Base-by-base conservation (phyloP, 2,329 filamentous ascomycete genomes). In the Phaeosphaeriaceae sp. region DNA sequence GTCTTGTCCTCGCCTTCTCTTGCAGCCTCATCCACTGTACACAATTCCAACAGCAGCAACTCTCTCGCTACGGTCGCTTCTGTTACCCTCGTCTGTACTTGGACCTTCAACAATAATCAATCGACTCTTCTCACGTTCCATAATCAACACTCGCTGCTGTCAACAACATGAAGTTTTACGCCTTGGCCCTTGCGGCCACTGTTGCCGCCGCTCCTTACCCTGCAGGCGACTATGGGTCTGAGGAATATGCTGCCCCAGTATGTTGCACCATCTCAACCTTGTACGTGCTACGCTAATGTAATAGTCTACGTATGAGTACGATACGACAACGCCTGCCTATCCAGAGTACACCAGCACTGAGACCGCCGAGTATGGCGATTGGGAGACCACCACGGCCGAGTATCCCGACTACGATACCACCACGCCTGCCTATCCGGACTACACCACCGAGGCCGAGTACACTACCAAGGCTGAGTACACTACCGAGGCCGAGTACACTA, bases 21-120 rank as follows among this genome's bases (percentile, higher is more conserved):
- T 33, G 31, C 24, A 50, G 62, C 40, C 54, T 61, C 58, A 65
- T 51, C 60, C 45, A 42, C 51, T 48, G 64, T 61, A 62, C 60
- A 63, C 61, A 63, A 62, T 62, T 59, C 53, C 45, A 25, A 55
- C 64, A 70, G 60, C 44, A 65, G 71, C 63, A 76, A 69, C 74
- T 77, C 74, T 65, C 69, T 76, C 74, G 73, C 70, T 77, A 77
- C 70, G 74, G 74, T 75, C 75, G 63, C 69, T 65, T 15, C 60
- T 74, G 60, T 66, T 49, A 61, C 67, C 61, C 65, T 71, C 68
- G 65, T 66, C 73, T 68, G 65, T 61, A 66, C 58, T 59, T 42
- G 52, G 56, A 60, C 60, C 58, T 61, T 64, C 40, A 57, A 58
- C 61, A 57, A 36, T 15, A 57, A 36, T 15, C 31, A 36, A 36